A percentile compares a stretch with the other conserved stretches of the same genome.
These are phyloP conservation scores for Aureobasidium mangrovei DNA, from an alignment of 2,329 filamentous ascomycete species.

Conservation along the genomic window DNA sequence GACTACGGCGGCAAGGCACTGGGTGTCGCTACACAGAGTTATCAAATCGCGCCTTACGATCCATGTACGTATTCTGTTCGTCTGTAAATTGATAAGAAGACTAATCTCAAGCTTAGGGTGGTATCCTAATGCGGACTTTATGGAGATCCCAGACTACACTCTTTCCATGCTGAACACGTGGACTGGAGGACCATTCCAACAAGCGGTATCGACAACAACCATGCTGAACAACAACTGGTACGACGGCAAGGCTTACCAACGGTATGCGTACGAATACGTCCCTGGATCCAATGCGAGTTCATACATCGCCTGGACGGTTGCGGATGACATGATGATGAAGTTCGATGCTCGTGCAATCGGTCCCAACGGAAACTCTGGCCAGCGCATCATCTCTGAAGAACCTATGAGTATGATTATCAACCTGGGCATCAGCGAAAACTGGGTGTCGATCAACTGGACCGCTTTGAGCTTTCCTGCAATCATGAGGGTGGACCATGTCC, in stretches of 20 bases:
- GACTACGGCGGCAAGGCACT: slow-evolving; percentile 25
- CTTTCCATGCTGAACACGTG: slow-evolving; percentile 44
- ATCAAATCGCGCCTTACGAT: slow-evolving; percentile 43
- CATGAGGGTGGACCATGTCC: slow-evolving; percentile 47
- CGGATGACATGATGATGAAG: slow-evolving; percentile 42
- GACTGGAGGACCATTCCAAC: slow-evolving; percentile 46
- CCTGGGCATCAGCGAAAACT: slow-evolving; percentile 40
- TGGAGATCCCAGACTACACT: slow-evolving; percentile 42
- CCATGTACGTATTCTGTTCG: background rate
- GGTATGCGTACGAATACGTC: slow-evolving; percentile 47
- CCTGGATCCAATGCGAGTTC: slow-evolving; percentile 39
- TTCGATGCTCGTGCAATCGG: slow-evolving; percentile 45
- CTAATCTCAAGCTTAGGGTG: slow-evolving; percentile 28
- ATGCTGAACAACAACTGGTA: slow-evolving; percentile 49
- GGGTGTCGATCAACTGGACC: slow-evolving; percentile 33
- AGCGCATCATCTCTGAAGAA: slow-evolving; percentile 42
- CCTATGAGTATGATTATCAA: slow-evolving; percentile 48
- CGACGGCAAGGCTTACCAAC: slow-evolving; percentile 45
- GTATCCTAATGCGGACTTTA: slow-evolving; percentile 45
- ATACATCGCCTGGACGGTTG: slow-evolving; percentile 46
- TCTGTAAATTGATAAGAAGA: background rate
- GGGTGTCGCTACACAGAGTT: slow-evolving; percentile 41
- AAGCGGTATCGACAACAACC: slow-evolving; percentile 48
- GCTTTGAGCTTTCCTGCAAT: slow-evolving; percentile 42
- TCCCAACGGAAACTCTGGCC: slow-evolving; percentile 45